These are phyloP conservation scores for Beauveria medogensis DNA, from an alignment of 2,329 filamentous ascomycete species.

Conservation along the genomic window DNA sequence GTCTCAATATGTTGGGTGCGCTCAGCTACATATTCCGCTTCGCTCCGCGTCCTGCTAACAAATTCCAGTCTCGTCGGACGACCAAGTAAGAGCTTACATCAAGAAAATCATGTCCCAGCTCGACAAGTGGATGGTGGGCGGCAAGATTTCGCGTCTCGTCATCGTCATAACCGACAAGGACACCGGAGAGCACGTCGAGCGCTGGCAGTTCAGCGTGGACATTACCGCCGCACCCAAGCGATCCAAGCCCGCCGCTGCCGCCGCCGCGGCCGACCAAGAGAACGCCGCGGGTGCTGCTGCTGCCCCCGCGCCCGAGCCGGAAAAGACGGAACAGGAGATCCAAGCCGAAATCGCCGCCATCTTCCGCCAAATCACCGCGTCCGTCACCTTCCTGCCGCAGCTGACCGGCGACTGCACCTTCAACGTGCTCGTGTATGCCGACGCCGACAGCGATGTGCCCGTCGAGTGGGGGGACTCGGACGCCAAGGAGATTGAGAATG, in stretches of 20 bases:
- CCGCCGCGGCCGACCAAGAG: slow-evolving; percentile 56
- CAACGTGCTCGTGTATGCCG: slow-evolving; percentile 95
- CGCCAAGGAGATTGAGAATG: slow-evolving; percentile 90
- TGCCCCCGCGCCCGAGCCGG: slow-evolving; percentile 29
- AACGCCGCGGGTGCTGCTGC: slow-evolving; percentile 44
- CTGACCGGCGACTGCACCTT: slow-evolving; percentile 88
- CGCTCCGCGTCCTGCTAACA: neutral
- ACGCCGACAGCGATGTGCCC: slow-evolving; percentile 91
- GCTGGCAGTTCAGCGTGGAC: slow-evolving; percentile 93
- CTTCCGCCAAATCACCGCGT: slow-evolving; percentile 96
- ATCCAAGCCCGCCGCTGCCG: slow-evolving; percentile 37
- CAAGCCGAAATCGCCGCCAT: slow-evolving; percentile 93
- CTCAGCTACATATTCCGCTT: neutral
- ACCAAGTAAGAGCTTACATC: slow-evolving; percentile 98
- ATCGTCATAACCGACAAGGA: slow-evolving; percentile 97
- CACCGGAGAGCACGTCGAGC: slow-evolving; percentile 88
- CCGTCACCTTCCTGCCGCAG: slow-evolving; percentile 92
- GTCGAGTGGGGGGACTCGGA: slow-evolving; percentile 98
- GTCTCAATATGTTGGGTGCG: slow-evolving; percentile 86
- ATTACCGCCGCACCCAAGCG: slow-evolving; percentile 21
- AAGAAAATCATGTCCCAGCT: slow-evolving; percentile 99
- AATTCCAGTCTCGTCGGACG: slow-evolving; percentile 72
- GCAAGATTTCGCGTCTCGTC: slow-evolving; percentile 95
- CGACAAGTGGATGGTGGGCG: slow-evolving; percentile 93
- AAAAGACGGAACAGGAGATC: slow-evolving; percentile 90